phyloP scores from a whole-genome alignment of 176 grass and related monocot genomes.

The Miscanthus lutarioriparius region DNA sequence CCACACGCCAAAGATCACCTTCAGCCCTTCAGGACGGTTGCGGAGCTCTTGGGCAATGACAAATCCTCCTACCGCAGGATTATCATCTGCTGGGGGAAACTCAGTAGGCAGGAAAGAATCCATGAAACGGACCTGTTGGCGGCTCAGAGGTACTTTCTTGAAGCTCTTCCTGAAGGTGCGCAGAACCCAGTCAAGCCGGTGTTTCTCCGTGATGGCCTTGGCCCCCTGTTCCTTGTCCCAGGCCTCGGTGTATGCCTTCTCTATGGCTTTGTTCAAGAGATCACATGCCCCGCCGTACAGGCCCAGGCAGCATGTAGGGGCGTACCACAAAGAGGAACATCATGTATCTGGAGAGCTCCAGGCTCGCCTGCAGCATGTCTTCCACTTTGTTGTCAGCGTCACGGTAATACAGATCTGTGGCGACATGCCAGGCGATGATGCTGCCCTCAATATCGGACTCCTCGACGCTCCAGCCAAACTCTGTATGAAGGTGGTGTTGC shows the following conservation, averaged over 20 bases:
- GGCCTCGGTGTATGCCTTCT: too few relatives aligned
- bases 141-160: background rate
- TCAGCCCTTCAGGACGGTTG: background rate
- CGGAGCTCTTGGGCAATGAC: background rate
- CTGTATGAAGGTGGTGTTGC: background rate
- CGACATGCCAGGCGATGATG: slow-evolving; percentile 52
- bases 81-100: background rate
- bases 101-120: background rate
- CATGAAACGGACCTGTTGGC: background rate
- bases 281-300: background rate
- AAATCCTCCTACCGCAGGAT: background rate
- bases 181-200: background rate
- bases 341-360: background rate
- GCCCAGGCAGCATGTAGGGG: background rate
- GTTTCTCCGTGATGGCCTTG: background rate
- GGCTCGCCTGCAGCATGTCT: background rate
- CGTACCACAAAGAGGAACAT: background rate
- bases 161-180: background rate
- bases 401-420: slow-evolving; percentile 14
- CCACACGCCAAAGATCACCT: background rate
- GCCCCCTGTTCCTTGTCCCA: too few relatives aligned
- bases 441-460: slow-evolving; percentile 11
- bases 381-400: background rate
- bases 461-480: background rate
- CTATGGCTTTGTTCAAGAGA: too few relatives aligned